Conservation (phyloP, 495 filamentous ascomycete species). For the Tuber brumale region DNA sequence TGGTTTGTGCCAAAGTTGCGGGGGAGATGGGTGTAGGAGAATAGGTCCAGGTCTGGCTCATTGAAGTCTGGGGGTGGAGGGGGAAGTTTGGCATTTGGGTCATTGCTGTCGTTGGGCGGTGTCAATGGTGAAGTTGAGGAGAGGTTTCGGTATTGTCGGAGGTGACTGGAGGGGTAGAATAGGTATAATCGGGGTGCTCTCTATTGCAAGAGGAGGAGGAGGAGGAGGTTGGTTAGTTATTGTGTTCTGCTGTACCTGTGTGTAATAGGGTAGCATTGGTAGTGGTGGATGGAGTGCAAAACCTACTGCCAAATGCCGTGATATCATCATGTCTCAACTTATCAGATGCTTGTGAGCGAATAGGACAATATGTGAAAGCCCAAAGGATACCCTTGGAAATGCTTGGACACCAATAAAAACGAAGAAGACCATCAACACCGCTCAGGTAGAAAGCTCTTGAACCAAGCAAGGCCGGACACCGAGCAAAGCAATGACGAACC, state of each 20-base stretch:
- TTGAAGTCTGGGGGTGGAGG: constrained; percentile 25
- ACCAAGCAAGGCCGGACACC: not conserved
- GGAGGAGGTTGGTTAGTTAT: not conserved
- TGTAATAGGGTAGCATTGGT: not conserved
- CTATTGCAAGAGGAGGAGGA: not conserved
- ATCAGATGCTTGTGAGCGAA: not conserved
- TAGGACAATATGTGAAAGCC: not conserved
- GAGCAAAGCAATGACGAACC: not conserved
- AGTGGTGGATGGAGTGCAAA: not conserved
- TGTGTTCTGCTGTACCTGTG: not conserved
- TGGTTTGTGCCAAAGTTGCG: constrained; percentile 68
- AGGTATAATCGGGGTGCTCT: not conserved
- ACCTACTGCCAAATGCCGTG: not conserved
- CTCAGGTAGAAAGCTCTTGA: not conserved
- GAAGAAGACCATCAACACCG: not conserved
- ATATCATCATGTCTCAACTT: not conserved
- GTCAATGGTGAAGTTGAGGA: constrained; percentile 4
- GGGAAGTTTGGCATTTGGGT: constrained; percentile 16
- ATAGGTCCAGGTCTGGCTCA: constrained; percentile 15
- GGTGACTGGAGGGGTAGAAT: constrained; percentile 13
- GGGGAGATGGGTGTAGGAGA: not conserved
- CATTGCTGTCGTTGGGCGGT: not conserved
- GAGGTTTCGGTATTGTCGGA: constrained; percentile 19
- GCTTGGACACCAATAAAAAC: not conserved
- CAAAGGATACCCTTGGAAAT: not conserved